phyloP scores from a whole-genome alignment of 1,139 yeast genomes.

The Blastobotrys niveus region DNA sequence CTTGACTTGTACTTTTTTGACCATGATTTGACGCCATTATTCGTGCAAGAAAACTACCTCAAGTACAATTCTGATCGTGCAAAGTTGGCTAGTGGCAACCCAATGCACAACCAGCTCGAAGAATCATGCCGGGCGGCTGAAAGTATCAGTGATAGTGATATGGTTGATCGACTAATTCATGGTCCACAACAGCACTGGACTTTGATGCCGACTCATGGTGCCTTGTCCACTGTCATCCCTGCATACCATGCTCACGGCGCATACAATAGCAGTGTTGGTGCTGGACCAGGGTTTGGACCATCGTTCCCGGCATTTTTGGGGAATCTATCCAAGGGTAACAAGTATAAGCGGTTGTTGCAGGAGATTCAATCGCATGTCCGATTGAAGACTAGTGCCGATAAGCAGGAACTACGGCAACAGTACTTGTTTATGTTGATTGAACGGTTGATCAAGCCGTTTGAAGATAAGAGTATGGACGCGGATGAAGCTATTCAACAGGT shows the following conservation, averaged over 20 bases:
- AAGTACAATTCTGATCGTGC: slow-evolving; percentile 54
- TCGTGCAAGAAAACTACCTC: slow-evolving; percentile 93
- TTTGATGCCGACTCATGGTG: slow-evolving; percentile 85
- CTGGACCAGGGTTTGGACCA: slow-evolving; percentile 43
- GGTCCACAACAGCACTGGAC: slow-evolving; percentile 96
- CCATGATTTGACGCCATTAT: slow-evolving; percentile 87
- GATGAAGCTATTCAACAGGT: slow-evolving; percentile 64
- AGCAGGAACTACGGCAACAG: slow-evolving; percentile 67
- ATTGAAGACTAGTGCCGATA: slow-evolving; percentile 70
- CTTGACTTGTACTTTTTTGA: slow-evolving; percentile 90
- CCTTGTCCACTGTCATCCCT: slow-evolving; percentile 82
- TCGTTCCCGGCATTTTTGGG: slow-evolving; percentile 88
- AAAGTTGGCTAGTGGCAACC: slow-evolving; percentile 16
- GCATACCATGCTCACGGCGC: slow-evolving; percentile 71
- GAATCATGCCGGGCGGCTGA: slow-evolving; percentile 77
- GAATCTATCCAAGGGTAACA: slow-evolving; percentile 78
- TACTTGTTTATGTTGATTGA: slow-evolving; percentile 63
- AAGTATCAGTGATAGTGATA: slow-evolving; percentile 74
- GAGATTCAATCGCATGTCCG: slow-evolving; percentile 87
- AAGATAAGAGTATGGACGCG: slow-evolving; percentile 38
- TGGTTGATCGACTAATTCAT: slow-evolving; percentile 73
- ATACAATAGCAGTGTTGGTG: slow-evolving; percentile 37
- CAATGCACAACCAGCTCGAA: slow-evolving; percentile 45
- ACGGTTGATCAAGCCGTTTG: slow-evolving; percentile 52
- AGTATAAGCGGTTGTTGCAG: slow-evolving; percentile 71